These are phyloP conservation scores for Fusarium sambucinum DNA, from an alignment of 2,329 filamentous ascomycete genomes.

Conservation along the genomic window DNA sequence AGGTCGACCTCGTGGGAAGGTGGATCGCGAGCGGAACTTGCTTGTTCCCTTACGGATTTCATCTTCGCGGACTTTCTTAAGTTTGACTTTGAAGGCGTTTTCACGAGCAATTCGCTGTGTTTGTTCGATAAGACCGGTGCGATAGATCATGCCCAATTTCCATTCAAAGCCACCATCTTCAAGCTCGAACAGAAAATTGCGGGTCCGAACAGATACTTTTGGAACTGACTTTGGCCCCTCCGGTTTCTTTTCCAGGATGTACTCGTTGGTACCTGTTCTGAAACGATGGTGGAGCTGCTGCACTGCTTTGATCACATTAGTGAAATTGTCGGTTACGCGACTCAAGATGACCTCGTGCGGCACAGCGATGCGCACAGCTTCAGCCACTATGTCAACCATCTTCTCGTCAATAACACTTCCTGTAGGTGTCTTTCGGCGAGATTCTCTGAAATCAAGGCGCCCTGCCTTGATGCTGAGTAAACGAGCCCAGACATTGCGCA, in stretches of 20 bases:
- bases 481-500: conserved; percentile 86
- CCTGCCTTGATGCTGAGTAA: conserved; percentile 85
- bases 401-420: conserved; percentile 76
- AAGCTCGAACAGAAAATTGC: conserved; percentile 87
- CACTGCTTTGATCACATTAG: conserved; percentile 87
- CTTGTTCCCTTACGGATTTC: conserved; percentile 67
- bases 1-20: conserved; percentile 55
- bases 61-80: conserved; percentile 84
- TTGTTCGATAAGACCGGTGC: conserved; percentile 88
- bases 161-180: conserved; percentile 98
- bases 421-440: conserved; percentile 73
- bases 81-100: conserved; percentile 88
- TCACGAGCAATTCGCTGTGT: conserved; percentile 89
- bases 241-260: conserved; percentile 85
- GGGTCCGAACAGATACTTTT: conserved; percentile 83
- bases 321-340: conserved; percentile 91
- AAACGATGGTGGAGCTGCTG: conserved; percentile 95
- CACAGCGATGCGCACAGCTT: conserved; percentile 87
- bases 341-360: conserved; percentile 93
- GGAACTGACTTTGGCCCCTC: conserved; percentile 89
- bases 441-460: conserved; percentile 83
- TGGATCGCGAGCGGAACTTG: conserved; percentile 68
- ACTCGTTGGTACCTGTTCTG: conserved; percentile 86
- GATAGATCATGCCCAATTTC: conserved; percentile 95
- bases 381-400: conserved; percentile 84